Base-by-base conservation (phyloP, 139 green algal species). In the Chlorella ohadii region DNA sequence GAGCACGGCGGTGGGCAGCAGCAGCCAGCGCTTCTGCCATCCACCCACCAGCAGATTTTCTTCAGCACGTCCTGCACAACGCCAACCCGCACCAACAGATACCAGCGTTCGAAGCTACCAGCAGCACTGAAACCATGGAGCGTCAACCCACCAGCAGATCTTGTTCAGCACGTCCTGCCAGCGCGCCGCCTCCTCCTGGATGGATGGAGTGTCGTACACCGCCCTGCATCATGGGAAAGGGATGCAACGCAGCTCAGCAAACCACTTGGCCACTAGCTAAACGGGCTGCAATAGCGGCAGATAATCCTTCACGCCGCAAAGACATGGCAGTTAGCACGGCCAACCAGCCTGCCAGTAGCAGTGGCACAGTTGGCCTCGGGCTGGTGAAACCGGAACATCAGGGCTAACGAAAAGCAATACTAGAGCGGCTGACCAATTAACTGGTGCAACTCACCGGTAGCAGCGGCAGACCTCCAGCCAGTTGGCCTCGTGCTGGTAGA, bases 381-480 rank as follows among this genome's bases (percentile, higher is more conserved):
- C n/a, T n/a, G n/a, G n/a, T n/a, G n/a, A n/a, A n/a, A n/a, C n/a
- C n/a, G n/a, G n/a, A n/a, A n/a, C n/a, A n/a, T n/a, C n/a, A n/a
- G n/a, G n/a, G n/a, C n/a, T n/a, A n/a, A n/a, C n/a, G n/a, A n/a
- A n/a, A n/a, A n/a, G n/a, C n/a, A n/a, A n/a, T n/a, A n/a, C 44
- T 51, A 51, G 44, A 51, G 9, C 44, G 44, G 44, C 44, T 9
- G 44, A 9, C 39, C 1, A 7, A 61, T 25, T 2, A 4, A 3
- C 51, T 9, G 12, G 2, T 59, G 1, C 70, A 34, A 23, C 74
- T 7, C 38, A 80, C 70, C 80, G 74, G 86, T 97, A 97, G 59
- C 88, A 94, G 66, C 96, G 92, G 85, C 91, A 94, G n/a, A 98
- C 91, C 87, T 99, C 97, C 44, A 99, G 89, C 92, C 98, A 98